A percentile compares a stretch with the other conserved stretches of the same genome.
These are phyloP conservation scores for Falciphora oryzae DNA, from an alignment of 2,329 filamentous ascomycete species.

Conservation along the genomic window DNA sequence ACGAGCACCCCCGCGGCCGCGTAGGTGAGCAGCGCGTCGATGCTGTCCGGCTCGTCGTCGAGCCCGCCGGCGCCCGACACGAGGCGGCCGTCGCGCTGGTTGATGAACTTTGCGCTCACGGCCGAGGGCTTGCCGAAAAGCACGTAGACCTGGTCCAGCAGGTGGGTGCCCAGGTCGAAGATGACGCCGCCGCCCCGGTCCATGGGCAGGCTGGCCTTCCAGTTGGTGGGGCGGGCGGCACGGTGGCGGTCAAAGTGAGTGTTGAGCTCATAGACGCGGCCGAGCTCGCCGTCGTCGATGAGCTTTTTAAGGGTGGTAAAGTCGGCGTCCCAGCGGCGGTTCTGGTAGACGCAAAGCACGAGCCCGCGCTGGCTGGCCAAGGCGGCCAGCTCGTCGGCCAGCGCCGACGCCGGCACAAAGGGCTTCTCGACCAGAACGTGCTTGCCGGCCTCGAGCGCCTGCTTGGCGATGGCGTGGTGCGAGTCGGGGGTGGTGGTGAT, in stretches of 20 bases:
- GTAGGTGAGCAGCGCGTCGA: slow-evolving; percentile 64
- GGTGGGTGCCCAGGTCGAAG: slow-evolving; percentile 68
- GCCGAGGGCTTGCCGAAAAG: slow-evolving; percentile 45
- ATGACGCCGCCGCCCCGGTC: slow-evolving; percentile 58
- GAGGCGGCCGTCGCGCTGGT: slow-evolving; percentile 49
- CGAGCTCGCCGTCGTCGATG: slow-evolving; percentile 52
- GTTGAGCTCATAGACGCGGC: slow-evolving; percentile 71
- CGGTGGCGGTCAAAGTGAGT: slow-evolving; percentile 76
- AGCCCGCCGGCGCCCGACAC: slow-evolving; percentile 22
- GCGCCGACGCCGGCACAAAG: slow-evolving; percentile 65
- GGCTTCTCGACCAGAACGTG: slow-evolving; percentile 80
- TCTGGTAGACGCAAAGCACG: slow-evolving; percentile 65
- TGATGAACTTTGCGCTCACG: slow-evolving; percentile 63
- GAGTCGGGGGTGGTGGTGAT: slow-evolving; percentile 66
- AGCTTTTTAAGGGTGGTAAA: slow-evolving; percentile 65
- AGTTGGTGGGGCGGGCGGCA: slow-evolving; percentile 49
- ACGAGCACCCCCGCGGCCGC: slow-evolving; percentile 52
- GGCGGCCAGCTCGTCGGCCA: slow-evolving; percentile 58
- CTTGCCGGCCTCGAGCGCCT: slow-evolving; percentile 64
- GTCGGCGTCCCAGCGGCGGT: slow-evolving; percentile 73
- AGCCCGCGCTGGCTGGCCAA: slow-evolving; percentile 45
- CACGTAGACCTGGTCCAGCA: slow-evolving; percentile 66
- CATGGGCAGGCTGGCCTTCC: slow-evolving; percentile 58
- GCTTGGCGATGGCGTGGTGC: slow-evolving; percentile 60
- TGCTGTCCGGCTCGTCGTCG: slow-evolving; percentile 49